Conservation (phyloP, 2,329 filamentous ascomycete species). For the Didymella pomorum region DNA sequence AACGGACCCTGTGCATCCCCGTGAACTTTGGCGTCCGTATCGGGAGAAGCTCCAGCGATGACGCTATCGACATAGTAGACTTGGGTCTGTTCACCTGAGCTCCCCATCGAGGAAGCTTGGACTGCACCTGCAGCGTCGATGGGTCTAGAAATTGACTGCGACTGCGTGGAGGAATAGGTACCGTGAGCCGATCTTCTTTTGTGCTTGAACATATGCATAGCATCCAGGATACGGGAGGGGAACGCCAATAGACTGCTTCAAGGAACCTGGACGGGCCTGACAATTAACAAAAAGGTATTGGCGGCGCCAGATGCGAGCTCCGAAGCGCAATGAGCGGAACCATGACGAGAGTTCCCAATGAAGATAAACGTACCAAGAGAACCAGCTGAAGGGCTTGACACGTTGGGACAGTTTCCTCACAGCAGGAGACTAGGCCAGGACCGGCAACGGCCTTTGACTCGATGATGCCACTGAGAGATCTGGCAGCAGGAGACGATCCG, state of each 20-base stretch:
- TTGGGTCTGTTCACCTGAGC: slow-evolving; percentile 31
- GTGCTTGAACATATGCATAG: slow-evolving; percentile 41
- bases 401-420: slow-evolving; percentile 4
- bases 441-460: slow-evolving; percentile 16
- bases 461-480: slow-evolving; percentile 19
- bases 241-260: slow-evolving; percentile 13
- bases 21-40: slow-evolving; percentile 26
- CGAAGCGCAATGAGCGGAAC: slow-evolving; percentile 21
- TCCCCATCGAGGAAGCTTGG: slow-evolving; percentile 38
- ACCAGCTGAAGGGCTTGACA: slow-evolving; percentile 10
- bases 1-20: slow-evolving; percentile 30
- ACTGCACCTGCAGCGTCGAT: slow-evolving; percentile 30
- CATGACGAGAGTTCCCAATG: slow-evolving; percentile 32
- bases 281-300: slow-evolving; percentile 15
- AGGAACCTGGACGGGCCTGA: slow-evolving; percentile 1
- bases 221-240: slow-evolving; percentile 3
- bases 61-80: slow-evolving; percentile 40
- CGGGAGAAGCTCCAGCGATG: slow-evolving; percentile 28
- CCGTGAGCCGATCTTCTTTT: slow-evolving; percentile 45
- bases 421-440: slow-evolving; percentile 17
- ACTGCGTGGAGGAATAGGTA: slow-evolving; percentile 37
- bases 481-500: slow-evolving; percentile 11
- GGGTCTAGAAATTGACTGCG: slow-evolving; percentile 27
- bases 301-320: slow-evolving; percentile 3
- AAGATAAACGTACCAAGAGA: slow-evolving; percentile 33